Base-by-base conservation (phyloP, 768 basidiomycete species). In the Kwoniella newhampshirensis region DNA sequence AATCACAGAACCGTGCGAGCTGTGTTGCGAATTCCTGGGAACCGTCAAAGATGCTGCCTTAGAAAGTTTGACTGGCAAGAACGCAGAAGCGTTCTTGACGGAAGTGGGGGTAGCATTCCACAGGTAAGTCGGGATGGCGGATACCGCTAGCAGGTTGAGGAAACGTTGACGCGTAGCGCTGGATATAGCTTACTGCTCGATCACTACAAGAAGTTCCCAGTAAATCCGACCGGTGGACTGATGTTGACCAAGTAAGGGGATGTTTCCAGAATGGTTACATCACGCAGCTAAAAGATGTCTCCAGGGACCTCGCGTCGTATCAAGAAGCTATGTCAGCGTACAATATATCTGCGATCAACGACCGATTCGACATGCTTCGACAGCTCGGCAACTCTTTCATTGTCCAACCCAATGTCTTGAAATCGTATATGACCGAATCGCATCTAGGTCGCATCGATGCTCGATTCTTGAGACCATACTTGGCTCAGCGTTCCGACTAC, bases 211-310 rank as follows among this genome's bases (percentile, higher is more conserved):
- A 97, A 91, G 77, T 98, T 97, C 79, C 89, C 91, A 2, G 92
- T 99, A 51, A 96, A 87, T 64, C 92, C 93, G 0, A 91, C 92
- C 1, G 96, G 96, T 39, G 96, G 94, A 15, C 80, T 99, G 49
- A 94, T 98, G 90, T 86, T 99, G 37, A 94, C 96, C 21, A 99
- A 98, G 92, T 93, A 63, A 59, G 85, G n/a, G n/a, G n/a, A n/a
- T n/a, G n/a, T n/a, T n/a, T n/a, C n/a, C n/a, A n/a, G n/a, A n/a
- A n/a, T n/a, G n/a, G n/a, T n/a, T n/a, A n/a, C n/a, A n/a, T n/a
- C n/a, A n/a, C n/a, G n/a, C n/a, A 36, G 41, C 51, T 57, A 27
- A 58, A 36, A 17, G 13, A 42, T 27, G n/a, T 15, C 25, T 28
- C 36, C 51, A 97, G 93, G 78, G 96, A 99, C 73, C 84, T 99